Conservation (phyloP, 129 eudicot genomes). For the Escallonia rubra region DNA sequence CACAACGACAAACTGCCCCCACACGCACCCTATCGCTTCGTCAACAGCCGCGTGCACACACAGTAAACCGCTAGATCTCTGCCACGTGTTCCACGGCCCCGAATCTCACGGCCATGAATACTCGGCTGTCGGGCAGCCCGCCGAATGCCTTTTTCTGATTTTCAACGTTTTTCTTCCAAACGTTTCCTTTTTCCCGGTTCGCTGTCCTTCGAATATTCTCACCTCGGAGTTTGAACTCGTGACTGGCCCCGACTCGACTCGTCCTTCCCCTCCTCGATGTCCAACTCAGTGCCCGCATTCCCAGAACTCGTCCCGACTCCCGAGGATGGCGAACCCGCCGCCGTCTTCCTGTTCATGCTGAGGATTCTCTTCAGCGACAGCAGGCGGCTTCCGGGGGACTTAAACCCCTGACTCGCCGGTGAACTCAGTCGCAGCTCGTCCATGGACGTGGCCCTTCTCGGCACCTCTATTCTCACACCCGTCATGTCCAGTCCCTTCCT, state of each 20-base stretch:
- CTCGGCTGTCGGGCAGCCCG: background rate
- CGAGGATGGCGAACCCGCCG: constrained; percentile 38
- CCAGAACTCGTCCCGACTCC: constrained; percentile 48
- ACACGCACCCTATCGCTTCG: background rate
- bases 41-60: background rate
- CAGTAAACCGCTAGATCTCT: background rate
- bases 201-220: too few relatives aligned
- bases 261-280: constrained; percentile 32
- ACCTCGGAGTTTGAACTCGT: constrained; percentile 6
- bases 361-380: constrained; percentile 60
- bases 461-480: constrained; percentile 46
- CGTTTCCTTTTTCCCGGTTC: background rate
- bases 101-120: background rate
- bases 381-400: constrained; percentile 59
- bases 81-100: constrained; percentile 15
- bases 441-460: constrained; percentile 28
- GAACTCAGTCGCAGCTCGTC: constrained; percentile 41
- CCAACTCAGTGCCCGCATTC: constrained; percentile 25
- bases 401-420: constrained; percentile 42
- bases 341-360: constrained; percentile 47
- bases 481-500: constrained; percentile 50
- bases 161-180: background rate
- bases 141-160: background rate
- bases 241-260: constrained; percentile 16
- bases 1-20: background rate